Conservation (phyloP, 208 protist genomes). For the Phytomonas francai region DNA sequence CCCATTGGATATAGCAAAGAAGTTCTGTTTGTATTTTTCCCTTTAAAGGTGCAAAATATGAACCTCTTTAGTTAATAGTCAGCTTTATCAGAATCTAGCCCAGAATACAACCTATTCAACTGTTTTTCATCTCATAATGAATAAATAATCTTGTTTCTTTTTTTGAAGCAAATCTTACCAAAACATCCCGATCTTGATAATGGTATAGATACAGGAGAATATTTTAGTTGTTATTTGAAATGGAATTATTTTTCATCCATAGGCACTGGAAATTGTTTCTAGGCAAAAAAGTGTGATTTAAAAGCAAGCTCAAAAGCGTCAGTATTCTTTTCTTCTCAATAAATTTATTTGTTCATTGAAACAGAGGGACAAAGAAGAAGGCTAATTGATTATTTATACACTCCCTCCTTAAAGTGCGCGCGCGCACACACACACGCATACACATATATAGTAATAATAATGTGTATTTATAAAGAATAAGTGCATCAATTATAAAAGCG, state of each 20-base stretch:
- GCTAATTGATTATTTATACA: not conserved
- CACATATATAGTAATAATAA: not conserved
- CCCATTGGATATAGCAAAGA: not conserved
- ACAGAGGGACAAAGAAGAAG: not conserved
- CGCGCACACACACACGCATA: too few species aligned
- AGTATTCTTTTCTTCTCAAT: not conserved
- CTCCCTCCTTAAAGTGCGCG: too few species aligned
- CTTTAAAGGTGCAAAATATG: not conserved
- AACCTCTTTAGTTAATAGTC: not conserved
- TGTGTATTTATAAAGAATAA: not conserved
- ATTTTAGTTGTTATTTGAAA: not conserved
- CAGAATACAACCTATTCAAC: not conserved
- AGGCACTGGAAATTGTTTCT: not conserved
- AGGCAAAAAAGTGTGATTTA: not conserved
- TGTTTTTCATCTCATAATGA: not conserved
- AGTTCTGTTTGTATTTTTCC: not conserved
- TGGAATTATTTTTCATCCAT: not conserved
- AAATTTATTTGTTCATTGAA: not conserved
- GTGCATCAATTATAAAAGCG: not conserved
- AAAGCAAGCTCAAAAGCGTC: not conserved
- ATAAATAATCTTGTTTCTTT: not conserved
- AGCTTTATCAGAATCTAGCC: not conserved
- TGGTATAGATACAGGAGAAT: not conserved
- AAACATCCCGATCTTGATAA: not conserved
- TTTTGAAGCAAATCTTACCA: not conserved